Conservation (phyloP, 805 yeast species). For the Jamesozyma jinghongensis region DNA sequence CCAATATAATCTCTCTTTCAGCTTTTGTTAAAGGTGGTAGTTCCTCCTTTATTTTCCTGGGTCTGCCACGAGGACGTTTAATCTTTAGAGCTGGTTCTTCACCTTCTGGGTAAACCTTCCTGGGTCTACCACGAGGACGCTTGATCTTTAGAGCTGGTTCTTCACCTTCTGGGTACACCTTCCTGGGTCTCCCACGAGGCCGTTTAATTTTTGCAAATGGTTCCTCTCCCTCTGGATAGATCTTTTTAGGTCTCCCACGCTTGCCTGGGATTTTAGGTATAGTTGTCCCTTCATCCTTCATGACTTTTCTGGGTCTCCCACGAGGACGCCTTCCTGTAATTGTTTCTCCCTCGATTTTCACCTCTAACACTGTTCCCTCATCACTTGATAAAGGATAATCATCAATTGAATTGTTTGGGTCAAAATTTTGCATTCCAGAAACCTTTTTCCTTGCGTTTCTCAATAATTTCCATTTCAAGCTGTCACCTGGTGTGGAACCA, state of each 20-base stretch:
- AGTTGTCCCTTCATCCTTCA: background rate
- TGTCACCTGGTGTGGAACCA: too few relatives aligned
- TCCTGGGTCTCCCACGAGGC: constrained; percentile 3
- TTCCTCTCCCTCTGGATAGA: constrained; percentile 1
- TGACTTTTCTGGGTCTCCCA: constrained; percentile 4
- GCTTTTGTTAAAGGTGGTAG: background rate
- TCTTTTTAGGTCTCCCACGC: constrained; percentile 12
- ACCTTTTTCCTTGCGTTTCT: background rate
- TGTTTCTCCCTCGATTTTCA: too few relatives aligned
- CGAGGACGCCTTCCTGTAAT: too few relatives aligned
- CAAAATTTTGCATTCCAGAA: background rate
- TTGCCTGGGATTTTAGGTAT: constrained; percentile 1
- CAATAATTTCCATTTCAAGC: too few relatives aligned
- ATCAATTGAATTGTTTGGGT: too few relatives aligned
- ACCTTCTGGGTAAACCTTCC: constrained; percentile 4
- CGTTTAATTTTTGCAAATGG: too few relatives aligned
- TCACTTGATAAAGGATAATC: too few relatives aligned
- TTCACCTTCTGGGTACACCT: constrained; percentile 1
- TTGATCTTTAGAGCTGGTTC: background rate
- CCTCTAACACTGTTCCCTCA: too few relatives aligned
- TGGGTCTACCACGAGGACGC: constrained; percentile 11
- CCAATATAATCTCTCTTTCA: background rate
- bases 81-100: background rate
- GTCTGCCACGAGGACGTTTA: background rate
- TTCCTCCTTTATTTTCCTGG: background rate